phyloP scores from a whole-genome alignment of 2,329 filamentous ascomycete species.

The Aspergillus tamarii region DNA sequence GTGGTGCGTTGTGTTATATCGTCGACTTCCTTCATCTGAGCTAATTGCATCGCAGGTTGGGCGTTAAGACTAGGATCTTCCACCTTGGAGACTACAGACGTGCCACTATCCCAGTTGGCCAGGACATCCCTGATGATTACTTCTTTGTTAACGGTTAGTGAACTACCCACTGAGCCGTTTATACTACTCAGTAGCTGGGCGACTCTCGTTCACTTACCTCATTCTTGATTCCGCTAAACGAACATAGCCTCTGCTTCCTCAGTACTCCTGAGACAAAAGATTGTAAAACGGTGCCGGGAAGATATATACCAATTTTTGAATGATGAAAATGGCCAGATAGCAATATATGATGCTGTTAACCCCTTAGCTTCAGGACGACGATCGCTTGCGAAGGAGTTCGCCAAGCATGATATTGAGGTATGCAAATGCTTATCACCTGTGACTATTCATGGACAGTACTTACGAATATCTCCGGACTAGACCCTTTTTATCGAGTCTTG shows the following conservation, averaged over 20 bases:
- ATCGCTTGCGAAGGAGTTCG: constrained; percentile 90
- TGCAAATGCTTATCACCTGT: constrained; percentile 15
- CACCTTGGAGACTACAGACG: constrained; percentile 95
- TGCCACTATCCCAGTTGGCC: constrained; percentile 81
- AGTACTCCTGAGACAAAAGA: constrained; percentile 93
- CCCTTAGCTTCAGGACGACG: constrained; percentile 80
- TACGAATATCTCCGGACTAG: constrained; percentile 48
- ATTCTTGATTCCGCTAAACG: constrained; percentile 21
- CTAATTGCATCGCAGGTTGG: constrained; percentile 64
- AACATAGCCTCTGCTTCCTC: constrained; percentile 74
- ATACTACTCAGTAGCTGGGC: no score
- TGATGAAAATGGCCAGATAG: constrained; percentile 95
- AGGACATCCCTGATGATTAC: constrained; percentile 91
- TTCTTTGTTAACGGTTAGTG: constrained; percentile 81
- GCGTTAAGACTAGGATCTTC: constrained; percentile 97
- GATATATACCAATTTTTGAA: constrained; percentile 97
- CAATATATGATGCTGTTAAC: constrained; percentile 98
- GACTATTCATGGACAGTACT: background rate
- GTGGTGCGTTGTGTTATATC: constrained; percentile 60
- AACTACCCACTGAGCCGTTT: background rate
- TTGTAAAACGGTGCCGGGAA: constrained; percentile 93
- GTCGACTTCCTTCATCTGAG: background rate
- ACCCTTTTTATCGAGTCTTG: constrained; percentile 96
- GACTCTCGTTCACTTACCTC: background rate
- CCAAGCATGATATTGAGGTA: constrained; percentile 94